Conservation (phyloP, 2,329 filamentous ascomycete species). For the Botrytis porri region DNA sequence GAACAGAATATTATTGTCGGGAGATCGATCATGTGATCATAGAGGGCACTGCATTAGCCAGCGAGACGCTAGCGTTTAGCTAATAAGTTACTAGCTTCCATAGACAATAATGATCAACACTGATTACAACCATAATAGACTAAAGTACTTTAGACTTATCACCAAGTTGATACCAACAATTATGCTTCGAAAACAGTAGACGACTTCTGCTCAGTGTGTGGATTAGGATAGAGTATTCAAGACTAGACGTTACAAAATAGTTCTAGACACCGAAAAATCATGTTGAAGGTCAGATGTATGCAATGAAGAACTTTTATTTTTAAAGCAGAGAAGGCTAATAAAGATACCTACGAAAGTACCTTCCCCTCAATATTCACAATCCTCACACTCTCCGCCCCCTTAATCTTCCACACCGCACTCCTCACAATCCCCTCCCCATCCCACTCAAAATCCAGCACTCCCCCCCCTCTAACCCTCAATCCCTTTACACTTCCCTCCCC, state of each 20-base stretch:
- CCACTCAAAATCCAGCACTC: conserved; percentile 46
- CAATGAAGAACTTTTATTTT: not conserved
- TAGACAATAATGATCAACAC: too few species aligned
- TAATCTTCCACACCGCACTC: not conserved
- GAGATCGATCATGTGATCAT: too few species aligned
- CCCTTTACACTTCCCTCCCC: conserved; percentile 45
- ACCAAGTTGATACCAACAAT: too few species aligned
- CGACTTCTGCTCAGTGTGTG: not conserved
- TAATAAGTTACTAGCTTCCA: too few species aligned
- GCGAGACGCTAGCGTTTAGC: too few species aligned
- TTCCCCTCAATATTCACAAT: conserved; percentile 2
- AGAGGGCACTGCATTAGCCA: too few species aligned
- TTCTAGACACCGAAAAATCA: not conserved
- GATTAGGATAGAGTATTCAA: rapidly evolving
- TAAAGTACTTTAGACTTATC: too few species aligned
- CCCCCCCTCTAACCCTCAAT: conserved; percentile 45
- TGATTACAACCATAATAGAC: too few species aligned
- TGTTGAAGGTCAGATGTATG: not conserved
- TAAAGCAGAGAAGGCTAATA: not conserved
- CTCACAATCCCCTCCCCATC: conserved; percentile 28
- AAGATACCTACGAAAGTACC: not conserved
- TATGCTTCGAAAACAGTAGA: not conserved
- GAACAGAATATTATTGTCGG: too few species aligned
- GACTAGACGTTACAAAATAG: not conserved
- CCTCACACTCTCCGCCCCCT: not conserved